Percentiles rank a stretch among this genome's conserved stretches.
Evolutionary conservation across 306 rosid species (phyloP).

Genomic region (Prosopis cineraria): DNA sequence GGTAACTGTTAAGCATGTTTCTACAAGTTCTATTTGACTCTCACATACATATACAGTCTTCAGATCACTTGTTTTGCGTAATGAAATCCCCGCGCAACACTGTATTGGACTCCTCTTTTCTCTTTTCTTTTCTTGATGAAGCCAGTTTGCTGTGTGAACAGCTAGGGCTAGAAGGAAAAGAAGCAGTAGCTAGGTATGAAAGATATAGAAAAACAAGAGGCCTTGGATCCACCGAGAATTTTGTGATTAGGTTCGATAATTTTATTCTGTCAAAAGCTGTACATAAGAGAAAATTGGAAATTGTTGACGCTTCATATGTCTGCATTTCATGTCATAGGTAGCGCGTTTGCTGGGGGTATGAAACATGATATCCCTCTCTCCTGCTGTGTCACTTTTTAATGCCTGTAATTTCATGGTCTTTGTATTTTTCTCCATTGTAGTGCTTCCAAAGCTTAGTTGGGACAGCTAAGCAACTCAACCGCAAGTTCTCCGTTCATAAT

Average conservation of each 20-base stretch:
- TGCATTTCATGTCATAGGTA: conserved; percentile 25
- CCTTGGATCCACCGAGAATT: conserved; percentile 56
- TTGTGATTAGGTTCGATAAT: conserved; percentile 35
- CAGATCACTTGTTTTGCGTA: background rate
- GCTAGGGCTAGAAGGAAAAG: conserved; percentile 41
- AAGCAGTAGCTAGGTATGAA: conserved; percentile 20
- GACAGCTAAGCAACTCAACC: background rate
- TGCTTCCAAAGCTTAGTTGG: background rate
- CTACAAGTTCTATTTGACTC: background rate
- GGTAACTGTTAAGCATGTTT: background rate
- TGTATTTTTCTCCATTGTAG: conserved; percentile 30
- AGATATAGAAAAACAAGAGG: conserved; percentile 26
- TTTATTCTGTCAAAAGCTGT: conserved; percentile 33
- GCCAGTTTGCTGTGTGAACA: conserved; percentile 14
- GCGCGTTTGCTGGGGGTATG: background rate
- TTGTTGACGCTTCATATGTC: conserved; percentile 36
- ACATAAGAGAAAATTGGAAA: conserved; percentile 18
- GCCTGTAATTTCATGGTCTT: background rate
- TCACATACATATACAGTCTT: background rate
- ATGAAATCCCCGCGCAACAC: background rate
- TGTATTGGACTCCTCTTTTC: background rate
- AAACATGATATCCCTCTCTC: background rate
- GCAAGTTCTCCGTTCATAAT: background rate
- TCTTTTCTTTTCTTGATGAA: background rate
- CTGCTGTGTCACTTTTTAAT: conserved; percentile 19